Evolutionary conservation across 1,284 basidiomycete species (phyloP).

Genomic region (Apiotrichum mycotoxinovorans): DNA sequence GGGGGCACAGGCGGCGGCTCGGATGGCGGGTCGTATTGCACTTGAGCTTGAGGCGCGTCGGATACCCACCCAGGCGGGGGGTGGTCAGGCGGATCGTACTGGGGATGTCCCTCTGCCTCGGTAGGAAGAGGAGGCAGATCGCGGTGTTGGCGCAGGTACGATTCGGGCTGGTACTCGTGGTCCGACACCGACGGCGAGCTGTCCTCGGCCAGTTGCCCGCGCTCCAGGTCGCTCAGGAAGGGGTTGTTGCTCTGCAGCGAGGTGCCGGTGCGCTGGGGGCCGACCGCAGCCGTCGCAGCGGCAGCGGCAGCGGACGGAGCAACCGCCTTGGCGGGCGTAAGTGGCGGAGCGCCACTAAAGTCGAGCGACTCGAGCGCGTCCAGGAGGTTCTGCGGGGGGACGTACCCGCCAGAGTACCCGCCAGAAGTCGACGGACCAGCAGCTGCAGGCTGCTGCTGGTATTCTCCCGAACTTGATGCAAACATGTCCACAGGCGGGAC

Average conservation of each 20-base stretch:
- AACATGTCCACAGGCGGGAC: not conserved
- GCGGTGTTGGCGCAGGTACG: too few species aligned
- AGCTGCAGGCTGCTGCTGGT: not conserved
- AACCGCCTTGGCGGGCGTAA: slow-evolving; percentile 1
- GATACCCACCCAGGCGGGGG: slow-evolving; percentile 5
- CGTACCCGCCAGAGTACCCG: not conserved
- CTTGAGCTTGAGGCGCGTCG: not conserved
- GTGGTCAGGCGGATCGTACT: not conserved
- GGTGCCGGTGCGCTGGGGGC: slow-evolving; percentile 20
- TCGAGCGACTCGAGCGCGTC: slow-evolving; percentile 16
- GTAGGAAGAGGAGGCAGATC: not conserved
- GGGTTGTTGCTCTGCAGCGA: slow-evolving; percentile 43
- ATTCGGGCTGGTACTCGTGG: too few species aligned
- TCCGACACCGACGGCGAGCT: not conserved
- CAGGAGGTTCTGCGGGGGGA: slow-evolving; percentile 2
- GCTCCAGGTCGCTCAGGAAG: slow-evolving; percentile 64
- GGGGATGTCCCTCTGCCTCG: not conserved
- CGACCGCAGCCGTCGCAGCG: slow-evolving; percentile 8
- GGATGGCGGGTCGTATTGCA: not conserved
- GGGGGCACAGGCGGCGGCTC: not conserved
- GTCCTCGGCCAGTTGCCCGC: slow-evolving; percentile 39
- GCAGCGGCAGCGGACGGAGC: too few species aligned
- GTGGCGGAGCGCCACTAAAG: slow-evolving; percentile 4
- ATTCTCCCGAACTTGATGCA: too few species aligned
- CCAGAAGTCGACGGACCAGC: not conserved